Conservation (phyloP, 2,329 filamentous ascomycete species). For the Trichoderma oligosporum region DNA sequence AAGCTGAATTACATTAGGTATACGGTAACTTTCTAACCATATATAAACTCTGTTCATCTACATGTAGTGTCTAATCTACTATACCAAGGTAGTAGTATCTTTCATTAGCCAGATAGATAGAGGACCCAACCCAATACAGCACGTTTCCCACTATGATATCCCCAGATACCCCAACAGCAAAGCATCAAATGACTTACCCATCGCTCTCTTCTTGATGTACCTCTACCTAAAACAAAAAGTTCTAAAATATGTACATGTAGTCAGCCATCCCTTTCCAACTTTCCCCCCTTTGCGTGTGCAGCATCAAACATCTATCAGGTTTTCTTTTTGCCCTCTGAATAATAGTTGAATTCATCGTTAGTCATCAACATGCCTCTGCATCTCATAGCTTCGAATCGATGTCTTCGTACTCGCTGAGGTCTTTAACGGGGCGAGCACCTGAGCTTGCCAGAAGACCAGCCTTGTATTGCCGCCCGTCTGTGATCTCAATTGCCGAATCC, state of each 20-base stretch:
- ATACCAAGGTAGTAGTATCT: not conserved
- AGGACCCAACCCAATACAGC: not conserved
- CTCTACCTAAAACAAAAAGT: not conserved
- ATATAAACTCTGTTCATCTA: too few species aligned
- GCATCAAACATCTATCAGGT: slow-evolving; percentile 18
- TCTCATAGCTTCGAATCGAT: slow-evolving; percentile 70
- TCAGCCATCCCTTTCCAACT: not conserved
- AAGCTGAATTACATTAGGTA: too few species aligned
- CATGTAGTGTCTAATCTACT: not conserved
- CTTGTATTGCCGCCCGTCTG: slow-evolving; percentile 78
- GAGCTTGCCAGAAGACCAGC: slow-evolving; percentile 66
- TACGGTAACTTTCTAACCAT: too few species aligned
- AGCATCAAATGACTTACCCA: not conserved
- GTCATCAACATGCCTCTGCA: not conserved
- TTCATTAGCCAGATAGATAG: not conserved
- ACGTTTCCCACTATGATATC: not conserved
- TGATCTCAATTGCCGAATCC: slow-evolving; percentile 55
- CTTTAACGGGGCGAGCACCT: slow-evolving; percentile 68
- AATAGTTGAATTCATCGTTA: slow-evolving; percentile 12
- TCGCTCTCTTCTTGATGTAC: not conserved
- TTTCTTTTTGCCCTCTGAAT: not conserved
- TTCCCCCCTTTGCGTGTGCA: slow-evolving; percentile 16
- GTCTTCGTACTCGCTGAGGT: slow-evolving; percentile 83
- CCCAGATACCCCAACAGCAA: not conserved
- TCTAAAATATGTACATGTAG: slow-evolving; percentile 7